These are phyloP conservation scores for Phenoliferia sp. DNA, from an alignment of 1,284 basidiomycete species.

Conservation along the genomic window DNA sequence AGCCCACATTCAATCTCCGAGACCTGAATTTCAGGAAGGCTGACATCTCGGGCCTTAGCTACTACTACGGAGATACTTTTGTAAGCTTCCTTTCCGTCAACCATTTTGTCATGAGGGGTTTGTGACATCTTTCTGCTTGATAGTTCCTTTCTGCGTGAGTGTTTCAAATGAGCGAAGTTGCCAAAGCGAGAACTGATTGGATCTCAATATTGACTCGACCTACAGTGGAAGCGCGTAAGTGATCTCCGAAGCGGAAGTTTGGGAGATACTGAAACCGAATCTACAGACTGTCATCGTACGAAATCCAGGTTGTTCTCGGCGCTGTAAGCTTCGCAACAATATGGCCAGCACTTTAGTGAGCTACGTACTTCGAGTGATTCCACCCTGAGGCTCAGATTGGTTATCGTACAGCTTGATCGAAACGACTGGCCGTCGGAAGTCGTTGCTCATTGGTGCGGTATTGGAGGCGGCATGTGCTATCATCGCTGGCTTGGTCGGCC, in stretches of 20 bases:
- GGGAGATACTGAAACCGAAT: too few relatives aligned
- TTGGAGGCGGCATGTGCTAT: slow-evolving; percentile 59
- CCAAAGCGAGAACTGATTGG: too few relatives aligned
- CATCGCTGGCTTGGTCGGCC: slow-evolving; percentile 66
- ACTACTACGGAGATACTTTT: slow-evolving; percentile 52
- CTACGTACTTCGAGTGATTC: neutral
- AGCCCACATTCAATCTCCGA: neutral
- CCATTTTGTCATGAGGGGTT: too few relatives aligned
- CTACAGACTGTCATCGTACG: too few relatives aligned
- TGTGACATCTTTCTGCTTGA: too few relatives aligned
- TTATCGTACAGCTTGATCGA: slow-evolving; percentile 39
- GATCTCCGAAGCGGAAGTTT: too few relatives aligned
- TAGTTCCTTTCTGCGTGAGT: too few relatives aligned
- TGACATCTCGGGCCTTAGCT: slow-evolving; percentile 4
- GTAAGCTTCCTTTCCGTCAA: too few relatives aligned
- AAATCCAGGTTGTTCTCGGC: neutral
- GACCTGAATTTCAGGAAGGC: neutral
- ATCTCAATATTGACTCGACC: too few relatives aligned
- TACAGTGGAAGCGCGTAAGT: too few relatives aligned
- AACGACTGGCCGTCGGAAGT: slow-evolving; percentile 39
- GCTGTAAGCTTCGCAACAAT: neutral
- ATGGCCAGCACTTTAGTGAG: neutral
- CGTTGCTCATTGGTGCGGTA: slow-evolving; percentile 60
- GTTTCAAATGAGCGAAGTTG: too few relatives aligned
- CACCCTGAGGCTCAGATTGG: slow-evolving; percentile 32